phyloP scores from a whole-genome alignment of 768 basidiomycete genomes.

The Fomitopsis serialis region DNA sequence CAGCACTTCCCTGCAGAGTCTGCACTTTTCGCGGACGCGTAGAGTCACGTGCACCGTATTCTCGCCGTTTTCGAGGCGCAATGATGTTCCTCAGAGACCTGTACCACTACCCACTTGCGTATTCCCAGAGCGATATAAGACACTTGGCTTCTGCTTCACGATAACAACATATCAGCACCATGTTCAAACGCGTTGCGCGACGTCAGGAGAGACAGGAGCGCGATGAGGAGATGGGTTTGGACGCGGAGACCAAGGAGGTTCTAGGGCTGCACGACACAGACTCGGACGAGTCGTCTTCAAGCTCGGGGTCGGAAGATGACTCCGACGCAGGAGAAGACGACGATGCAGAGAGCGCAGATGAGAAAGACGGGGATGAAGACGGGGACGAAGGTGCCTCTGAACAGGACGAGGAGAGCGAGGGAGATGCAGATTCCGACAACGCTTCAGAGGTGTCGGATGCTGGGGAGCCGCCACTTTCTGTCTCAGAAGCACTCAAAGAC shows the following conservation, averaged over 20 bases:
- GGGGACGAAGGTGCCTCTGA: constrained; percentile 6
- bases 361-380: constrained; percentile 14
- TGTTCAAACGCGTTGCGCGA: constrained; percentile 81
- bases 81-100: too few species aligned
- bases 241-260: constrained; percentile 57
- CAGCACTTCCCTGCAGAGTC: too few species aligned
- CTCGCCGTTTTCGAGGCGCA: too few species aligned
- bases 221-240: constrained; percentile 60
- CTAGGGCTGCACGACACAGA: constrained; percentile 72
- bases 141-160: too few species aligned
- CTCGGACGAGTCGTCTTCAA: constrained; percentile 58
- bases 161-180: constrained; percentile 23
- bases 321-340: constrained; percentile 11
- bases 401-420: constrained; percentile 22
- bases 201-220: constrained; percentile 53
- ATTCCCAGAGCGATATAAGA: too few species aligned
- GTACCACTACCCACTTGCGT: too few species aligned
- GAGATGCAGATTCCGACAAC: constrained; percentile 18
- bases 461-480: constrained; percentile 40
- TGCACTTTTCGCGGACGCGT: too few species aligned
- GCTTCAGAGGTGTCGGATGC: constrained; percentile 17
- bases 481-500: constrained; percentile 55
- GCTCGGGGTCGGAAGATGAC: constrained; percentile 24
- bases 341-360: constrained; percentile 14
- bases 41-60: too few species aligned